A percentile compares a stretch with the other conserved stretches of the same genome.
Conservation (phyloP, 163 green algal species). For the Chloromonas sp. region DNA sequence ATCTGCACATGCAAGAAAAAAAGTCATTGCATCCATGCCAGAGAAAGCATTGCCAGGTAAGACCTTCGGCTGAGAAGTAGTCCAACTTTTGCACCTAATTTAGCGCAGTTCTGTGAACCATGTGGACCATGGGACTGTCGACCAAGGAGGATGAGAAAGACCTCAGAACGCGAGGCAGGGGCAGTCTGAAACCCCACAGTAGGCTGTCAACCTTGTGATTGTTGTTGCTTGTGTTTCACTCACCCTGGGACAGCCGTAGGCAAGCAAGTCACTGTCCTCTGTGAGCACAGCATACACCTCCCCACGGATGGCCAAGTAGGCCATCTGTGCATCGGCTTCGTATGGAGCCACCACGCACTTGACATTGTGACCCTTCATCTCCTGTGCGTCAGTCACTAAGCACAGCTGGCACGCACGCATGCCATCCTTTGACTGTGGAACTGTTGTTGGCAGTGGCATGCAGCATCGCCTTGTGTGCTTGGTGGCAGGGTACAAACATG, state of each 20-base stretch:
- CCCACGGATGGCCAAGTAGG: conserved; percentile 68
- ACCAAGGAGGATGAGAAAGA: too few relatives aligned
- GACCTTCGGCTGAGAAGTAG: too few relatives aligned
- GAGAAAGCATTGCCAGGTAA: too few relatives aligned
- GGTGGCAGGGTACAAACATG: too few relatives aligned
- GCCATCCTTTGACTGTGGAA: background rate
- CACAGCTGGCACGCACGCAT: background rate
- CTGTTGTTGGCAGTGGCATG: background rate
- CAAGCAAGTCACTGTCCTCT: conserved; percentile 93
- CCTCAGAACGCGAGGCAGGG: too few relatives aligned
- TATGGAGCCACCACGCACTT: conserved; percentile 95
- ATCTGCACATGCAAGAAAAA: conserved; percentile 37
- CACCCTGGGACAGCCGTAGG: conserved; percentile 79
- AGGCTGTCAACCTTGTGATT: too few relatives aligned
- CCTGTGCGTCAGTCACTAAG: conserved; percentile 25
- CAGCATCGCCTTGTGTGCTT: too few relatives aligned
- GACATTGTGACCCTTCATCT: conserved; percentile 52
- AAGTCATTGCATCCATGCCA: too few relatives aligned
- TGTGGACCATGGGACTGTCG: too few relatives aligned
- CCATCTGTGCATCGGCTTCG: conserved; percentile 96
- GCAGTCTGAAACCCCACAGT: too few relatives aligned
- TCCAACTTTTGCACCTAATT: too few relatives aligned
- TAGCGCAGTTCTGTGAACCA: too few relatives aligned
- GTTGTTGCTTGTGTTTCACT: background rate
- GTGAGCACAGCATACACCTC: conserved; percentile 81